phyloP scores from a whole-genome alignment of 805 yeast species.

The Lipomyces mesembrius region DNA sequence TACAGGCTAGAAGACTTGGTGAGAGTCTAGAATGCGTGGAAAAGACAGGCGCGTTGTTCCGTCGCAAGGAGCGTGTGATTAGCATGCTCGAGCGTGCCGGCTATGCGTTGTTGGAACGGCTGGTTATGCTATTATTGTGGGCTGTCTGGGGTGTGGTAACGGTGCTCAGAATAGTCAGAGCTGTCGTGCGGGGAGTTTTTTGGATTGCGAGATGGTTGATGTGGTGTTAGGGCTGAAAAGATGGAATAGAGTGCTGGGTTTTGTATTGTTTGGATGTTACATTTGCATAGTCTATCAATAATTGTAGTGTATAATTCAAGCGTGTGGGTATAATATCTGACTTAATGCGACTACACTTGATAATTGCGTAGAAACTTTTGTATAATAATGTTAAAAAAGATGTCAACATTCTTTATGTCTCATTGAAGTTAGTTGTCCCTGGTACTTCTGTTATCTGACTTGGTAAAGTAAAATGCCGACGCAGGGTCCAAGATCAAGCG shows the following conservation, averaged over 20 bases:
- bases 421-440: too few species aligned
- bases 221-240: slow-evolving; percentile 19
- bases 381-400: neutral
- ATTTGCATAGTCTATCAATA: neutral
- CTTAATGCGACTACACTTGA: neutral
- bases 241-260: neutral
- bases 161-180: slow-evolving; percentile 18
- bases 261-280: neutral
- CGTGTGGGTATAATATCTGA: neutral
- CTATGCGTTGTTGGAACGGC: slow-evolving; percentile 26
- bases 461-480: too few species aligned
- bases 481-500: too few species aligned
- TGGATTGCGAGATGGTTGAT: slow-evolving; percentile 11
- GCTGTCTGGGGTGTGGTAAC: slow-evolving; percentile 35
- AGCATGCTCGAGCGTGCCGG: slow-evolving; percentile 18
- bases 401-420: neutral
- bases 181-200: slow-evolving; percentile 12
- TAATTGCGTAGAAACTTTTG: too few species aligned
- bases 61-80: slow-evolving; percentile 22
- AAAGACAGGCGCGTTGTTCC: slow-evolving; percentile 18
- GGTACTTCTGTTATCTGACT: too few species aligned
- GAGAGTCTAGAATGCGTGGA: slow-evolving; percentile 26
- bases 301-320: neutral
- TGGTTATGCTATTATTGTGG: slow-evolving; percentile 27
- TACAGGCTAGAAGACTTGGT: slow-evolving; percentile 22